Conservation (phyloP, 352 stramenopile species). For the Globisporangium solare region DNA sequence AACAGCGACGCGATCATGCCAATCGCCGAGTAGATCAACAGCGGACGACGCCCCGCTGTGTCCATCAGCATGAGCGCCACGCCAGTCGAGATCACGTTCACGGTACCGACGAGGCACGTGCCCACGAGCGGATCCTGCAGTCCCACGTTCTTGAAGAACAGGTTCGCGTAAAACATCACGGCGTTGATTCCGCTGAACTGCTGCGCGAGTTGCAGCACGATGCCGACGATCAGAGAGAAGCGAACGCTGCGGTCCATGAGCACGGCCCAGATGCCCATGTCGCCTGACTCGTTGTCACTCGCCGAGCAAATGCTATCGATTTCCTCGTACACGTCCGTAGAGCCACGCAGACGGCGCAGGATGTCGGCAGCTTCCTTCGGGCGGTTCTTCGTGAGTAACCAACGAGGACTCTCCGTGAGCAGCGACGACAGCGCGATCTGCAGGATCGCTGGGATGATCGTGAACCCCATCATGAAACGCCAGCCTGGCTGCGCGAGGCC, state of each 20-base stretch:
- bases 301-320: slow-evolving; percentile 79
- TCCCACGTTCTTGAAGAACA: slow-evolving; percentile 70
- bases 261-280: slow-evolving; percentile 62
- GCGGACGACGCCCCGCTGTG: slow-evolving; percentile 54
- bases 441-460: slow-evolving; percentile 52
- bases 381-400: slow-evolving; percentile 66
- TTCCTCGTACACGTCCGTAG: slow-evolving; percentile 74
- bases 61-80: slow-evolving; percentile 74
- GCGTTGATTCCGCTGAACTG: slow-evolving; percentile 76
- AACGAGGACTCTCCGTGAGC: slow-evolving; percentile 63
- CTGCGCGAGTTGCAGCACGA: slow-evolving; percentile 61
- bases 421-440: slow-evolving; percentile 58
- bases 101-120: slow-evolving; percentile 52
- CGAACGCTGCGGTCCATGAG: slow-evolving; percentile 55
- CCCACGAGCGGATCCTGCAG: slow-evolving; percentile 63
- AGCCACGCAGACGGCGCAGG: slow-evolving; percentile 54
- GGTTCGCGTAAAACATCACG: slow-evolving; percentile 79
- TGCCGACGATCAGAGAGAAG: slow-evolving; percentile 53
- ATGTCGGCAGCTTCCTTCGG: slow-evolving; percentile 73
- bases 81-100: slow-evolving; percentile 71
- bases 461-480: slow-evolving; percentile 69
- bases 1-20: slow-evolving; percentile 69
- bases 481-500: slow-evolving; percentile 54
- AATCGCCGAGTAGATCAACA: slow-evolving; percentile 64
- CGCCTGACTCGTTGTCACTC: slow-evolving; percentile 67